Conservation (phyloP, 2,329 filamentous ascomycete species). For the Epichloe sp. region DNA sequence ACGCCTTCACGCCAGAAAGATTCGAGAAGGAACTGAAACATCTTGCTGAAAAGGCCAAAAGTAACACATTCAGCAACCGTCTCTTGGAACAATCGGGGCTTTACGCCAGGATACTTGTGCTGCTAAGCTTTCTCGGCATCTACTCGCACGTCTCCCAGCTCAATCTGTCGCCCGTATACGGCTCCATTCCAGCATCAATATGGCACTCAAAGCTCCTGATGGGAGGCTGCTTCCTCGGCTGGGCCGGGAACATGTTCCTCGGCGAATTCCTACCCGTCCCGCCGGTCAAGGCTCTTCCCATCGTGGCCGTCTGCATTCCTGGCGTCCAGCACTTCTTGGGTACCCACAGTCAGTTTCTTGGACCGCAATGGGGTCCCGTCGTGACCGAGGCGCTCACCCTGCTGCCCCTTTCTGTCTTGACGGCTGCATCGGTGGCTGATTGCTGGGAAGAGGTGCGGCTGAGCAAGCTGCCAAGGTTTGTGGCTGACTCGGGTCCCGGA, state of each 20-base stretch:
- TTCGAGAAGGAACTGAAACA: slow-evolving; percentile 41
- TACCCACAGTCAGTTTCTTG: slow-evolving; percentile 49
- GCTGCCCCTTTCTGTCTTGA: slow-evolving; percentile 53
- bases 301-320: slow-evolving; percentile 66
- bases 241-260: slow-evolving; percentile 51
- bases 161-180: slow-evolving; percentile 76
- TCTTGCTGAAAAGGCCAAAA: slow-evolving; percentile 31
- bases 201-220: slow-evolving; percentile 58
- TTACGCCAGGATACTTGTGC: slow-evolving; percentile 20
- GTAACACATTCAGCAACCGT: slow-evolving; percentile 20
- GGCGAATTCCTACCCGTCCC: slow-evolving; percentile 30
- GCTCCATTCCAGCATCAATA: slow-evolving; percentile 61
- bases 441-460: slow-evolving; percentile 50
- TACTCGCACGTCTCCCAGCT: slow-evolving; percentile 61
- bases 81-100: slow-evolving; percentile 24
- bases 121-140: slow-evolving; percentile 33
- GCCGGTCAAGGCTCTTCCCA: slow-evolving; percentile 45
- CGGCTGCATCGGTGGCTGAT: slow-evolving; percentile 49
- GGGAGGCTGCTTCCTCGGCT: slow-evolving; percentile 55
- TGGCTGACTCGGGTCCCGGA: slow-evolving; percentile 52
- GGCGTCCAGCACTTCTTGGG: slow-evolving; percentile 60
- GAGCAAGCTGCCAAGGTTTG: slow-evolving; percentile 37
- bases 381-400: slow-evolving; percentile 63
- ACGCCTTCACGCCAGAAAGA: slow-evolving; percentile 33
- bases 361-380: slow-evolving; percentile 59